Conservation (phyloP, 1,284 basidiomycete species). For the Neotropicomus parvogracilis region DNA sequence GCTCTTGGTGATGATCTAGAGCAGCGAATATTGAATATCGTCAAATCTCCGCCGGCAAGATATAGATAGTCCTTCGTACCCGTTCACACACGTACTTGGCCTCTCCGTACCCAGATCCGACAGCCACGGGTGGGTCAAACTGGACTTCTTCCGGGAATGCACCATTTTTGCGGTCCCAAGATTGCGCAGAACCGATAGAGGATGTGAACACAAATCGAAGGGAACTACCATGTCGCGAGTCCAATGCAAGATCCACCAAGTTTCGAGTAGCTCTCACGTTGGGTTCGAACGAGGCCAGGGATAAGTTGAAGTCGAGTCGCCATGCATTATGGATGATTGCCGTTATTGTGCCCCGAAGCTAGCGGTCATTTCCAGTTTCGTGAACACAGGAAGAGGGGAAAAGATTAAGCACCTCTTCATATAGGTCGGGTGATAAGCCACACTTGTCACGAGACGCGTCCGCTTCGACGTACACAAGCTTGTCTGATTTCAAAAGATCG, state of each 20-base stretch:
- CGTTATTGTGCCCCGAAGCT: not conserved
- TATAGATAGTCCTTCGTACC: conserved; percentile 17
- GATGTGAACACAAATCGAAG: conserved; percentile 10
- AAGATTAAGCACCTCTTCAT: conserved; percentile 2
- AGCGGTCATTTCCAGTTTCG: not conserved
- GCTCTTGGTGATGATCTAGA: conserved; percentile 24
- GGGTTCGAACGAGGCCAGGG: conserved; percentile 4
- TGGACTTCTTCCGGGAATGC: conserved; percentile 34
- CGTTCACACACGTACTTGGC: conserved; percentile 36
- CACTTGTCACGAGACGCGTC: conserved; percentile 4
- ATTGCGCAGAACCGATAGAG: conserved; percentile 7
- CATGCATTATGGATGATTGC: conserved; percentile 5
- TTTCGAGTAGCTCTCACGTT: conserved; percentile 1
- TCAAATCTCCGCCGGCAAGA: no score
- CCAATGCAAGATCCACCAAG: conserved; percentile 2
- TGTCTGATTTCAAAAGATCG: not conserved
- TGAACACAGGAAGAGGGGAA: not conserved
- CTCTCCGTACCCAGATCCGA: conserved; percentile 34
- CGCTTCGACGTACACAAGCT: conserved; percentile 3
- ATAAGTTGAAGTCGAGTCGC: conserved; percentile 10
- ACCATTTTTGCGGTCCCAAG: conserved; percentile 20
- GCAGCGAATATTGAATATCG: no score
- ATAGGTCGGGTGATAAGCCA: not conserved
- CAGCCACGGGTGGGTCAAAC: conserved; percentile 18
- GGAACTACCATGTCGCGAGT: not conserved